These are phyloP conservation scores for Yarrowia sp. DNA, from an alignment of 805 yeast species.

Conservation along the genomic window DNA sequence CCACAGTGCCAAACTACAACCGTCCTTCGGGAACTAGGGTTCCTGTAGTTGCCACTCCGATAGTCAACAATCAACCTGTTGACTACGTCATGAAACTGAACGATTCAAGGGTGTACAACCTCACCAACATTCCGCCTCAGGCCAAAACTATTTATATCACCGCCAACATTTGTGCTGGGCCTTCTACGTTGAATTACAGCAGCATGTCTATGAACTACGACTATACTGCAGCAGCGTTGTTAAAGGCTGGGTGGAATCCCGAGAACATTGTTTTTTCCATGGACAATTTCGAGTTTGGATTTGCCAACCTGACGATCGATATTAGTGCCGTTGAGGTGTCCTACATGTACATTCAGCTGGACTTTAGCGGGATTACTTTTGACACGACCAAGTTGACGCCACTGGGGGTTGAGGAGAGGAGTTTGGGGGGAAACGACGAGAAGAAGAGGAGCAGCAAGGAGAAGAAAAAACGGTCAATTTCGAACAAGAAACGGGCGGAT, in stretches of 20 bases:
- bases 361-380: not conserved
- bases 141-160: constrained; percentile 38
- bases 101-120: constrained; percentile 34
- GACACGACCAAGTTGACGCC: not conserved
- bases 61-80: constrained; percentile 29
- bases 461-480: too few relatives aligned
- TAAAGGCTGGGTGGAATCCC: constrained; percentile 26
- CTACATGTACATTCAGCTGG: constrained; percentile 4
- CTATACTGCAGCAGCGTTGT: constrained; percentile 8
- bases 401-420: too few relatives aligned
- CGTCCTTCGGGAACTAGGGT: not conserved
- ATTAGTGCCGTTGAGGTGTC: constrained; percentile 34
- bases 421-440: too few relatives aligned
- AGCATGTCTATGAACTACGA: constrained; percentile 31
- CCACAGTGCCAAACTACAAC: not conserved
- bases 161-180: constrained; percentile 38
- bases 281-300: constrained; percentile 33
- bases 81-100: constrained; percentile 38
- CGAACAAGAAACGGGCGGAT: too few relatives aligned
- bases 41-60: constrained; percentile 34
- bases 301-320: constrained; percentile 34
- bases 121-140: constrained; percentile 26
- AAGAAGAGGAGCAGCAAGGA: too few relatives aligned
- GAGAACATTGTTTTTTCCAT: constrained; percentile 26
- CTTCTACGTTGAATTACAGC: constrained; percentile 28